Base-by-base conservation (phyloP, 1,284 basidiomycete species). In the Ganoderma meredithae region DNA sequence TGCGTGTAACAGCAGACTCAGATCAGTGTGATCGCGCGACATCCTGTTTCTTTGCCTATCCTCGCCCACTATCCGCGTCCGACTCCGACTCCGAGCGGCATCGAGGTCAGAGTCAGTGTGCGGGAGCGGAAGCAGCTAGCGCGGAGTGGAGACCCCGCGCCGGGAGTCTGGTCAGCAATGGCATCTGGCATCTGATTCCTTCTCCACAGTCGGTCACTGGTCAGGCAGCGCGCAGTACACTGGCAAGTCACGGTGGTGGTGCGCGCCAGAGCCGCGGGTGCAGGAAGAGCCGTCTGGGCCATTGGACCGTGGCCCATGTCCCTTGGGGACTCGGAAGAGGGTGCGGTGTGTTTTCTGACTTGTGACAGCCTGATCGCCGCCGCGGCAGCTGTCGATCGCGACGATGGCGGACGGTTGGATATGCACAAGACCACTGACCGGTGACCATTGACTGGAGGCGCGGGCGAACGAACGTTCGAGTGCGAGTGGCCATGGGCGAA, bases 321-420 rank as follows among this genome's bases (percentile, higher is more conserved):
- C n/a, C n/a, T n/a, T n/a, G n/a, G n/a, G n/a, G n/a, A n/a, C n/a
- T n/a, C n/a, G n/a, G n/a, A 8, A 8, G n/a, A 22, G 19, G 44
- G 47, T 25, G 44, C 44, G 19, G 47, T 49, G 47, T 25, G 47
- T 22, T 25, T 31, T 31, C 27, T 31, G 27, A 31, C 27, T 31
- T 31, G 27, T 31, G 27, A 49, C 22, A 22, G 44, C 9, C 13
- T 49, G 47, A 49, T 49, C 47, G 47, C 22, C 47, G 12, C 22
- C 22, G 12, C 47, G 47, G 47, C 47, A 49, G 47, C 47, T 49
- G 22, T 49, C 47, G 47, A 49, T 49, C 47, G 47, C 47, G 47
- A 49, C 10, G 36, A 9, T 36, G 36, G 36, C 36, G 47, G 47
- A 13, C 47, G 47, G 22, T 12, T 22, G 47, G 47, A 49, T 31